phyloP scores from a whole-genome alignment of 1,139 yeast genomes.

The Hemisphaericaspora lyxosophila region DNA sequence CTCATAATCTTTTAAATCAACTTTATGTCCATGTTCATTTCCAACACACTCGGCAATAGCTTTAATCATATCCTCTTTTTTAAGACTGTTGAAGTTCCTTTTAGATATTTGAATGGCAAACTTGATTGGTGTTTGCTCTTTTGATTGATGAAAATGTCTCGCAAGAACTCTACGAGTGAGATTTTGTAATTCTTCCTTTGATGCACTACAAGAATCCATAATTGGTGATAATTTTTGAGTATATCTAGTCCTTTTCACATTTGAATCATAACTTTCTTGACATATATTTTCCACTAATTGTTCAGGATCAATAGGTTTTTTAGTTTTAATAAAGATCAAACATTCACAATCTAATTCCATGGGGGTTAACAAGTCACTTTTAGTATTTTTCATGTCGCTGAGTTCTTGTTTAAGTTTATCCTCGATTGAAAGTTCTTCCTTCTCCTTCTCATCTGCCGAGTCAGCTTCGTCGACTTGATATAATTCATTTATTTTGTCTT shows the following conservation, averaged over 20 bases:
- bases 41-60: slow-evolving; percentile 75
- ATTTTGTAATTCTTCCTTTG: slow-evolving; percentile 59
- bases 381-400: slow-evolving; percentile 51
- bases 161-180: slow-evolving; percentile 56
- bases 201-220: slow-evolving; percentile 70
- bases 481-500: slow-evolving; percentile 53
- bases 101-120: slow-evolving; percentile 83
- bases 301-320: slow-evolving; percentile 78
- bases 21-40: slow-evolving; percentile 66
- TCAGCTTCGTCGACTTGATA: slow-evolving; percentile 39
- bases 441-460: slow-evolving; percentile 29
- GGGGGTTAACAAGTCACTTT: slow-evolving; percentile 55
- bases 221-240: slow-evolving; percentile 83
- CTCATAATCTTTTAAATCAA: slow-evolving; percentile 79
- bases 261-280: slow-evolving; percentile 52
- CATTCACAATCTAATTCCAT: slow-evolving; percentile 83
- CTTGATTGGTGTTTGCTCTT: slow-evolving; percentile 49
- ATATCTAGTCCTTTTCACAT: slow-evolving; percentile 60
- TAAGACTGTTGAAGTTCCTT: slow-evolving; percentile 74
- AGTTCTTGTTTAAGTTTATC: slow-evolving; percentile 74
- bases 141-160: slow-evolving; percentile 65
- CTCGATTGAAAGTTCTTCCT: slow-evolving; percentile 58
- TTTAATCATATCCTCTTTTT: slow-evolving; percentile 66
- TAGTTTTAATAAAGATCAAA: slow-evolving; percentile 75
- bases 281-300: slow-evolving; percentile 64